Evolutionary conservation across 2,329 filamentous ascomycete species (phyloP).

Genomic region (Neofusicoccum kwambonambiense): DNA sequence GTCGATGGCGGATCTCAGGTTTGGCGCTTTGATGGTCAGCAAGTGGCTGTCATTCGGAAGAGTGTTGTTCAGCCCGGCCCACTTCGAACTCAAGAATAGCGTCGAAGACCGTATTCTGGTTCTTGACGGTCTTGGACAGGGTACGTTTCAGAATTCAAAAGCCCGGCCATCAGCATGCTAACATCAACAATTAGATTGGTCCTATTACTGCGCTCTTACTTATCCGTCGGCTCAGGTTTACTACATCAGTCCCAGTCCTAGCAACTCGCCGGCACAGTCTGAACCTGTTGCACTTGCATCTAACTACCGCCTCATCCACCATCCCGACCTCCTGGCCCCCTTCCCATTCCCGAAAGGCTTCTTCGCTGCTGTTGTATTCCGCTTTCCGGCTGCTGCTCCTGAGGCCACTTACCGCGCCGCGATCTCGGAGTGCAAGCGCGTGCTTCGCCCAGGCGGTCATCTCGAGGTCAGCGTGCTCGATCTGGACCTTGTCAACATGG

Average conservation of each 20-base stretch:
- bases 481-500: slow-evolving; percentile 80
- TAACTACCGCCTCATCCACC: slow-evolving; percentile 75
- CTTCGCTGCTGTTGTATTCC: slow-evolving; percentile 73
- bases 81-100: slow-evolving; percentile 64
- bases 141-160: slow-evolving; percentile 24
- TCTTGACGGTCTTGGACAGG: slow-evolving; percentile 78
- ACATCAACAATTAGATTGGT: slow-evolving; percentile 66
- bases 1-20: slow-evolving; percentile 70
- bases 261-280: slow-evolving; percentile 24
- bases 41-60: slow-evolving; percentile 86
- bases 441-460: slow-evolving; percentile 73
- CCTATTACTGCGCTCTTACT: slow-evolving; percentile 78
- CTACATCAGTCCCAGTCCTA: slow-evolving; percentile 55
- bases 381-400: slow-evolving; percentile 70
- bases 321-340: slow-evolving; percentile 59
- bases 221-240: slow-evolving; percentile 75
- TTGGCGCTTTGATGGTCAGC: slow-evolving; percentile 80
- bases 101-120: slow-evolving; percentile 68
- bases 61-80: slow-evolving; percentile 76
- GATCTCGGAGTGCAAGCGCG: slow-evolving; percentile 72
- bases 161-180: not conserved
- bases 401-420: slow-evolving; percentile 69
- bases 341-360: slow-evolving; percentile 76
- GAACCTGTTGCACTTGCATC: slow-evolving; percentile 33
- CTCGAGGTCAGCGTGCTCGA: slow-evolving; percentile 79